Evolutionary conservation across 306 rosid genomes (phyloP).

Genomic region (Vicia faba): DNA sequence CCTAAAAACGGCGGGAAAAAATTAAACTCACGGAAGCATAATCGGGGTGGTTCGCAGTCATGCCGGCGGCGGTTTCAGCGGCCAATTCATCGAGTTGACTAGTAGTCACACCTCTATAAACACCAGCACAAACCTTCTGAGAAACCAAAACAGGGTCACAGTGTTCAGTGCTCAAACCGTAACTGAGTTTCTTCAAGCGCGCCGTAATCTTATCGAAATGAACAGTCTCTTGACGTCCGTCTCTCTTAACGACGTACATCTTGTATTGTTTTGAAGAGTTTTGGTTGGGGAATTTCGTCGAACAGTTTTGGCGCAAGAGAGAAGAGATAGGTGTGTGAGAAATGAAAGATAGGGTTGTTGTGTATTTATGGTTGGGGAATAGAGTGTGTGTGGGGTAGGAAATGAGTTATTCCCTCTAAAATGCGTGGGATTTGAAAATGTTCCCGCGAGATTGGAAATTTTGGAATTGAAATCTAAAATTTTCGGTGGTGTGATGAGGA

Average conservation of each 20-base stretch:
- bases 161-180: conserved; percentile 78
- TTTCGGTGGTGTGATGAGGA: not conserved
- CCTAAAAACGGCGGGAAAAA: not conserved
- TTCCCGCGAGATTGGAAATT: conserved; percentile 3
- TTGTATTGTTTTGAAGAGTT: not conserved
- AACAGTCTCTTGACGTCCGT: conserved; percentile 87
- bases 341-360: conserved; percentile 40
- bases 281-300: conserved; percentile 47
- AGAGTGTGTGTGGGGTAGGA: no score
- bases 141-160: conserved; percentile 87
- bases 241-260: conserved; percentile 91
- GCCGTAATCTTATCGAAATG: conserved; percentile 96
- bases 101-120: conserved; percentile 91
- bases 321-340: no score
- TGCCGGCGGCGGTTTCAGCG: conserved; percentile 92
- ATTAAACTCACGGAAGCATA: conserved; percentile 74
- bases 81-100: conserved; percentile 96
- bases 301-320: conserved; percentile 49
- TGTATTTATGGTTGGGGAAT: no score
- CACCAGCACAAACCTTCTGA: conserved; percentile 95
- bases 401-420: conserved; percentile 36
- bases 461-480: not conserved
- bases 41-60: conserved; percentile 93
- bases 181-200: conserved; percentile 88
- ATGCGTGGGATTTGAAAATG: not conserved